Evolutionary conservation across 495 filamentous ascomycete genomes (phyloP), one percentile per base, ranked within the genome.

Genomic region (Talaromyces adpressus): DNA sequence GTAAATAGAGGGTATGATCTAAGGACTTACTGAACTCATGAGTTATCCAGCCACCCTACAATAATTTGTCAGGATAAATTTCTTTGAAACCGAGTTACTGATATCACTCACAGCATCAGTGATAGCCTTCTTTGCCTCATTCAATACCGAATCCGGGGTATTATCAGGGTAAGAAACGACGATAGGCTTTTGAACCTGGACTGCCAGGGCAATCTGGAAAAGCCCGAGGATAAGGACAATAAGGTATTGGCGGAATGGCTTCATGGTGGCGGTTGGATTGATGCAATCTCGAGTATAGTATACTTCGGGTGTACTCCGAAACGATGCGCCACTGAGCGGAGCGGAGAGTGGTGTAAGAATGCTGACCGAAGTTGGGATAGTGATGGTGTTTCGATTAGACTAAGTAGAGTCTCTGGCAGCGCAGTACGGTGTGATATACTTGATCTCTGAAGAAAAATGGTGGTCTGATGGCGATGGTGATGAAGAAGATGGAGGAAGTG

Each of bases 131-230:
- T 87, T 95, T 41, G 89, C 91, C 57, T 89, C 70, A 14, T 83
- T 74, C 23, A 96, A 67, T 20, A 94, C 77, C 25, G 78, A 81
- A 60, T 88, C 79, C 16, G 92, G 89, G 6, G 91, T 93, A 57
- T 86, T 80, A 45, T 84, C 76, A 25, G 87, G 86, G 71, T 91
- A 97, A 68, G 83, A 89, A 69, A 97, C 80, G 64, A 96, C 83
- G 58, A 93, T 84, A 57, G 87, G 84, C 69, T 92, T 91, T 64
- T 87, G 82, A 25, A 83, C 77, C 57, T 82, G 80, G 22, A 77
- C 76, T 51, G 80, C 87, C 63, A 85, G 75, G 47, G 78, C 79
- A 62, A 84, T 67, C 14, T 83, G 79, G 20, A 91, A 72, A 18
- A 84, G 74, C 18, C 81, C 81, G 51, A 89, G 66, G 59, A 86